A percentile compares a stretch with the other conserved stretches of the same genome.
Evolutionary conservation across 2,329 filamentous ascomycete species (phyloP).

Genomic region (Fusarium sp.): DNA sequence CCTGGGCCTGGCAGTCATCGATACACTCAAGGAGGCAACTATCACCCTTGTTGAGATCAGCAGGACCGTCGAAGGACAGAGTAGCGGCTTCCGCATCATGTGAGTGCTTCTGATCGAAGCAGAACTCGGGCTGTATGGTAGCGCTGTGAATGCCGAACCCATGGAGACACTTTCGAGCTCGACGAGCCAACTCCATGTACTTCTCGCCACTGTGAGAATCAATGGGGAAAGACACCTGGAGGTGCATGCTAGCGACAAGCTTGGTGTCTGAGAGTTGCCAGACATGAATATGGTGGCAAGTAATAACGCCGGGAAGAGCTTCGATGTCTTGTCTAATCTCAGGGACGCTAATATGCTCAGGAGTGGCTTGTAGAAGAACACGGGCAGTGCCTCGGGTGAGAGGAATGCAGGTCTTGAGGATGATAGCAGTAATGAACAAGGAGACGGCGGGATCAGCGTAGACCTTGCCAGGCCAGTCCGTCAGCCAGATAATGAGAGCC

Average conservation of each 20-base stretch:
- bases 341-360: conserved; percentile 85
- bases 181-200: conserved; percentile 91
- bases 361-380: conserved; percentile 93
- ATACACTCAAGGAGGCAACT: conserved; percentile 63
- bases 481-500: conserved; percentile 91
- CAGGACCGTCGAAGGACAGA: conserved; percentile 52
- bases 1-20: conserved; percentile 52
- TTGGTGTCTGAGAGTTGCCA: conserved; percentile 98
- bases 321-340: conserved; percentile 95
- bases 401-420: conserved; percentile 79
- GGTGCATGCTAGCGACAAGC: conserved; percentile 90
- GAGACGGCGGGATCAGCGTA: conserved; percentile 95
- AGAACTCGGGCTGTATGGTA: conserved; percentile 96
- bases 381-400: conserved; percentile 84
- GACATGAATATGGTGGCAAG: conserved; percentile 95
- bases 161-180: conserved; percentile 88
- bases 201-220: conserved; percentile 80
- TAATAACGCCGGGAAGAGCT: conserved; percentile 83
- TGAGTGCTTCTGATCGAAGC: conserved; percentile 62
- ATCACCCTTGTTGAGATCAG: conserved; percentile 46
- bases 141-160: conserved; percentile 96
- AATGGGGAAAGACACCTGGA: conserved; percentile 91
- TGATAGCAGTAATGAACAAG: conserved; percentile 88
- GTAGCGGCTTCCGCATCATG: conserved; percentile 53
- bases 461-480: conserved; percentile 80